Evolutionary conservation across 2,329 filamentous ascomycete genomes (phyloP), one percentile per base, ranked within the genome.

Genomic region (Chaetomium sp.): DNA sequence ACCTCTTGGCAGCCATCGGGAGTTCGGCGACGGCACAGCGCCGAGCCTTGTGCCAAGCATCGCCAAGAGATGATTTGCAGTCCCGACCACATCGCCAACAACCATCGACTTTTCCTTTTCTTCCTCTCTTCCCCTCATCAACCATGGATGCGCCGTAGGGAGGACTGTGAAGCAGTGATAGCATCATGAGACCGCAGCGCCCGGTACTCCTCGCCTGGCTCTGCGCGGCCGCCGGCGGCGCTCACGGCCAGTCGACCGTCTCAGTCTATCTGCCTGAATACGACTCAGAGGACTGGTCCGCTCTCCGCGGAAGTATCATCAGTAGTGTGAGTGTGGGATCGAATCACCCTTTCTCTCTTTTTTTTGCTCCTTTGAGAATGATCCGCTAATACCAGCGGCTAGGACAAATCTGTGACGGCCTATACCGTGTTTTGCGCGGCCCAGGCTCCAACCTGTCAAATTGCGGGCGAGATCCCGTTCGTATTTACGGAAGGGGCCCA

Each of bases 401-500:
- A 81, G 79, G 74, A 82, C 64, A 67, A 72, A 49, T 70, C 71
- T 29, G 73, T 77, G 65, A 83, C 81, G 19, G 78, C 79, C 27
- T 83, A 81, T 66, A 82, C 81, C 63, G 79, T 83, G 49, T 83
- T 83, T 70, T 83, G 81, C 65, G 77, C 77, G 10, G 75, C 78
- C 33, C 72, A 78, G 62, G 75, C 76, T n/a, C 75, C 77, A 3
- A 74, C 73, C 7, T 83, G 81, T 70, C 77, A 78, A 62, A 72
- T 83, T 8, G 78, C 78, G 7, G 77, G 80, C 16, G 79, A 81
- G 53, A 76, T 82, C 42, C 81, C 81, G 4, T 83, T 83, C 67
- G 68, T 80, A 56, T 75, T 83, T 63, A 76, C 80, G 13, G 79
- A 82, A 66, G 81, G 81, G 0, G 77, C 80, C 13, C 72, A 73